These are phyloP conservation scores for Neurospora sp. DNA, from an alignment of 495 filamentous ascomycete species.

Conservation along the genomic window DNA sequence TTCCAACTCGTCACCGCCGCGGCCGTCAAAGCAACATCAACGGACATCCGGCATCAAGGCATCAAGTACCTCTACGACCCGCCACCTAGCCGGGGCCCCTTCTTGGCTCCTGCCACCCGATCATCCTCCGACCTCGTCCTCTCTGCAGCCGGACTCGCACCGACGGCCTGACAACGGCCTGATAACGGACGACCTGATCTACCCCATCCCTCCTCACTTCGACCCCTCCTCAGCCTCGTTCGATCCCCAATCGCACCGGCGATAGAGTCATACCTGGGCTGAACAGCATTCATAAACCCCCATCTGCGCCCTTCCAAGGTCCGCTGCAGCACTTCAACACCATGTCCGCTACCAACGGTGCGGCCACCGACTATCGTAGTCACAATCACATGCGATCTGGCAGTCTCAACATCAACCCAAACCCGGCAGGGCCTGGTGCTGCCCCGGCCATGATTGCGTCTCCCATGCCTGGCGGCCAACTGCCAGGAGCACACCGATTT, in stretches of 20 bases:
- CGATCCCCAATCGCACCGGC: not conserved
- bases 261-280: not conserved
- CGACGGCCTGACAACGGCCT: not conserved
- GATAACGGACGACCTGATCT: not conserved
- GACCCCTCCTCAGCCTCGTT: not conserved
- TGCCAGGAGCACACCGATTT: conserved; percentile 33
- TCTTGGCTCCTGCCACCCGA: not conserved
- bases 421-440: conserved; percentile 16
- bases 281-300: not conserved
- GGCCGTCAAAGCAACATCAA: not conserved
- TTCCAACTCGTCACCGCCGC: not conserved
- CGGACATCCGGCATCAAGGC: not conserved
- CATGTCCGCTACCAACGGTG: not conserved
- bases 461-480: conserved; percentile 28
- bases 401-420: conserved; percentile 42
- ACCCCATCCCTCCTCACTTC: not conserved
- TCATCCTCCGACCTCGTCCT: not conserved
- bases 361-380: conserved; percentile 31
- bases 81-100: not conserved
- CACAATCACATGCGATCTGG: conserved; percentile 36
- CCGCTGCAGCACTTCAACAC: not conserved
- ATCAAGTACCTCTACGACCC: not conserved
- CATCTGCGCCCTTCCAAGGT: not conserved
- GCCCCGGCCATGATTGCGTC: conserved; percentile 17
- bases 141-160: not conserved